These are phyloP conservation scores for Podospora sp. DNA, from an alignment of 495 filamentous ascomycete genomes.

Conservation along the genomic window DNA sequence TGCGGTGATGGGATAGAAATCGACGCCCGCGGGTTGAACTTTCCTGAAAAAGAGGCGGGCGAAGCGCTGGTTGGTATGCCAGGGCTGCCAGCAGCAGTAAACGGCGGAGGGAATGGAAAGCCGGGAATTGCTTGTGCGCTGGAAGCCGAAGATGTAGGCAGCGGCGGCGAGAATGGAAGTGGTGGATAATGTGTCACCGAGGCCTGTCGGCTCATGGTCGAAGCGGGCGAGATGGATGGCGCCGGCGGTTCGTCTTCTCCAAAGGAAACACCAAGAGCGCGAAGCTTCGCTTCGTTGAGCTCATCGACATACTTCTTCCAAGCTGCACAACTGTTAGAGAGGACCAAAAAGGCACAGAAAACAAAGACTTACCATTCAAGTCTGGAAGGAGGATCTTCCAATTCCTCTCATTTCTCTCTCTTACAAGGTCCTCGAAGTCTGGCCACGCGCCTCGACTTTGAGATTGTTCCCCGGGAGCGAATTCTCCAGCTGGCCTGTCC, in stretches of 20 bases:
- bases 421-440: constrained; percentile 58
- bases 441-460: constrained; percentile 78
- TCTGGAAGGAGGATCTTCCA: constrained; percentile 77
- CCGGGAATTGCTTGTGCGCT: constrained; percentile 63
- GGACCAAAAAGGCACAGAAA: too few relatives aligned
- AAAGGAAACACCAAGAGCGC: constrained; percentile 81
- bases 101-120: constrained; percentile 61
- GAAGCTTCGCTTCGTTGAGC: constrained; percentile 85
- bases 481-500: constrained; percentile 42
- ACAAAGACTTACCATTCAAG: constrained; percentile 47
- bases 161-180: constrained; percentile 73
- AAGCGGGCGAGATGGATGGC: constrained; percentile 54
- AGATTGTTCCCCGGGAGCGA: constrained; percentile 42
- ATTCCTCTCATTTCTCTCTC: constrained; percentile 53
- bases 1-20: constrained; percentile 54
- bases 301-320: constrained; percentile 84
- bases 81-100: constrained; percentile 61
- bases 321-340: constrained; percentile 43
- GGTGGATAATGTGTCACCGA: constrained; percentile 62
- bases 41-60: constrained; percentile 59
- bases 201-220: constrained; percentile 59
- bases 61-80: constrained; percentile 55
- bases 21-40: constrained; percentile 58
- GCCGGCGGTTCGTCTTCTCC: constrained; percentile 69
- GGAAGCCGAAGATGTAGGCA: constrained; percentile 65